phyloP scores from a whole-genome alignment of 306 rosid species.

The Sechiopsis laciniata region DNA sequence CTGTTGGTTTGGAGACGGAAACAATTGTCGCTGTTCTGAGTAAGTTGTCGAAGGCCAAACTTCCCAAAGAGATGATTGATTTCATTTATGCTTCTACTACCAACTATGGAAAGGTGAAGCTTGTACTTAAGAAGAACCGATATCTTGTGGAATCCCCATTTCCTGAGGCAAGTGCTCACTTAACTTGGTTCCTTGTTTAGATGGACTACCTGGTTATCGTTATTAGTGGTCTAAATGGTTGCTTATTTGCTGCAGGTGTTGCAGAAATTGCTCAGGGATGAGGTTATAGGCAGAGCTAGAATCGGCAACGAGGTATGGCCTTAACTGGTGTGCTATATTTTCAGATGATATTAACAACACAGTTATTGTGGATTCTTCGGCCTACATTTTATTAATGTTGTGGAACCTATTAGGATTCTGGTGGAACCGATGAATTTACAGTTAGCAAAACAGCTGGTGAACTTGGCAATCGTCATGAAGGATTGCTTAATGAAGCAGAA shows the following conservation, averaged over 20 bases:
- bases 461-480: conserved; percentile 54
- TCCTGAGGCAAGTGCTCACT: conserved; percentile 48
- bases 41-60: conserved; percentile 88
- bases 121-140: conserved; percentile 85
- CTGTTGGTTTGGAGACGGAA: conserved; percentile 80
- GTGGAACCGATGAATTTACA: conserved; percentile 71
- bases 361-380: neutral
- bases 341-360: neutral
- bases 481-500: conserved; percentile 78
- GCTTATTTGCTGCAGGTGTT: conserved; percentile 51
- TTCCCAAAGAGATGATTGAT: conserved; percentile 89
- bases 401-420: conserved; percentile 38
- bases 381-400: neutral
- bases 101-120: conserved; percentile 95
- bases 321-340: neutral
- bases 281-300: conserved; percentile 63
- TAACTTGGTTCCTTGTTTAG: conserved; percentile 9
- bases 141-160: conserved; percentile 87
- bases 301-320: conserved; percentile 60
- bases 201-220: conserved; percentile 3
- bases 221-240: conserved; percentile 13
- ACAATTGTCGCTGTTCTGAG: conserved; percentile 54
- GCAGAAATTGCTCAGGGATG: conserved; percentile 82
- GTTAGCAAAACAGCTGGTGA: conserved; percentile 81
- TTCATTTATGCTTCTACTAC: conserved; percentile 81